phyloP scores from a whole-genome alignment of 108 stramenopile genomes.

The Cyclotella kingstonii region DNA sequence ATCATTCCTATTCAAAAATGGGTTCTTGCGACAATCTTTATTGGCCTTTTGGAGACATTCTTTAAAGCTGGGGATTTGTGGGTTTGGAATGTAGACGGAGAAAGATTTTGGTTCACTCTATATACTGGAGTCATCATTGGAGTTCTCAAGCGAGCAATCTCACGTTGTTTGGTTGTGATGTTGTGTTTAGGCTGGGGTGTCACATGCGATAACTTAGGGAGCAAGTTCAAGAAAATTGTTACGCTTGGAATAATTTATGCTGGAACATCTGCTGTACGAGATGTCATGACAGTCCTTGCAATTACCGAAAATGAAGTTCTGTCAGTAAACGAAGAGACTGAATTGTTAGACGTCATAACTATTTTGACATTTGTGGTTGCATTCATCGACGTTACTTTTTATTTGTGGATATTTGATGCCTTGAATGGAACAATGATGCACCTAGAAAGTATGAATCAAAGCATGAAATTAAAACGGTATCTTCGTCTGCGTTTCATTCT shows the following conservation, averaged over 20 bases:
- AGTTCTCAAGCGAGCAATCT: conserved; percentile 74
- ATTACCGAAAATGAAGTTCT: conserved; percentile 69
- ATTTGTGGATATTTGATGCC: conserved; percentile 85
- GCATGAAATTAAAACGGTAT: conserved; percentile 69
- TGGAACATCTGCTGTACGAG: conserved; percentile 51
- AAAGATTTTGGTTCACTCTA: conserved; percentile 61
- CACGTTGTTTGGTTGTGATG: conserved; percentile 79
- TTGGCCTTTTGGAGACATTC: conserved; percentile 72
- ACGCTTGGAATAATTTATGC: conserved; percentile 64
- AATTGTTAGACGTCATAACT: conserved; percentile 71
- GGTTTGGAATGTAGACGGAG: conserved; percentile 84
- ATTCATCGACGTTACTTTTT: conserved; percentile 71
- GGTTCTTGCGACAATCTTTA: conserved; percentile 68
- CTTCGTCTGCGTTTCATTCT: conserved; percentile 74
- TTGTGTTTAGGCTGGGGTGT: conserved; percentile 85
- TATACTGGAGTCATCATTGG: conserved; percentile 76
- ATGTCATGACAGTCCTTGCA: conserved; percentile 71
- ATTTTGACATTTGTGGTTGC: conserved; percentile 65
- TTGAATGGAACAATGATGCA: conserved; percentile 81
- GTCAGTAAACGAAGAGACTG: conserved; percentile 56
- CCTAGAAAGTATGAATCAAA: conserved; percentile 81
- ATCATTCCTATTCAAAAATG: conserved; percentile 79
- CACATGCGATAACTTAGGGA: conserved; percentile 68
- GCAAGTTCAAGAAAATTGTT: conserved; percentile 63
- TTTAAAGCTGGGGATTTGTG: conserved; percentile 73